Percentiles rank a stretch among this genome's conserved stretches.
phyloP scores from a whole-genome alignment of 73 alveolate genomes.

The Paramecium biaurelia region DNA sequence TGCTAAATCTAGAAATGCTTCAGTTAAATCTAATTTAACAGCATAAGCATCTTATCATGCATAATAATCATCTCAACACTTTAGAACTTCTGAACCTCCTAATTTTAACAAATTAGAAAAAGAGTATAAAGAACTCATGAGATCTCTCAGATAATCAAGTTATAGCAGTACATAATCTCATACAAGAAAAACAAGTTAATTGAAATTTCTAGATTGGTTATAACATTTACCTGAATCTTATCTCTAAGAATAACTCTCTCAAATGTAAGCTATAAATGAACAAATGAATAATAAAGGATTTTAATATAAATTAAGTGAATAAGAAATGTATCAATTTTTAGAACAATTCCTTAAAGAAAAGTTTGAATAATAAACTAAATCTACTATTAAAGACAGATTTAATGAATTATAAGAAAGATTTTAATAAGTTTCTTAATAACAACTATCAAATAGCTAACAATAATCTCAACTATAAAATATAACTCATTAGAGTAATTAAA shows the following conservation, averaged over 20 bases:
- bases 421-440: background rate
- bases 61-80: background rate
- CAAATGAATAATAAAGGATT: constrained; percentile 25
- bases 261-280: constrained; percentile 34
- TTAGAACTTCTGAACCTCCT: constrained; percentile 20
- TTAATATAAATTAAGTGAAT: background rate
- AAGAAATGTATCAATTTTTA: constrained; percentile 37
- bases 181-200: background rate
- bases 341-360: constrained; percentile 26
- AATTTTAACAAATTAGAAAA: constrained; percentile 19
- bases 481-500: background rate
- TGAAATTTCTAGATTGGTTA: constrained; percentile 34
- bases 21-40: background rate
- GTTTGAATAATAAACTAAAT: background rate
- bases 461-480: background rate
- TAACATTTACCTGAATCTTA: constrained; percentile 31
- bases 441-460: background rate
- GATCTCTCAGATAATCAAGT: constrained; percentile 41
- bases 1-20: constrained; percentile 48
- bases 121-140: constrained; percentile 36
- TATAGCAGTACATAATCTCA: constrained; percentile 44
- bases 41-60: background rate
- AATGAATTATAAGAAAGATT: background rate
- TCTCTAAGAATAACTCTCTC: background rate
- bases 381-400: constrained; percentile 36